Base-by-base conservation (phyloP, 2,329 filamentous ascomycete species). In the Ophiocordyceps robertsii region DNA sequence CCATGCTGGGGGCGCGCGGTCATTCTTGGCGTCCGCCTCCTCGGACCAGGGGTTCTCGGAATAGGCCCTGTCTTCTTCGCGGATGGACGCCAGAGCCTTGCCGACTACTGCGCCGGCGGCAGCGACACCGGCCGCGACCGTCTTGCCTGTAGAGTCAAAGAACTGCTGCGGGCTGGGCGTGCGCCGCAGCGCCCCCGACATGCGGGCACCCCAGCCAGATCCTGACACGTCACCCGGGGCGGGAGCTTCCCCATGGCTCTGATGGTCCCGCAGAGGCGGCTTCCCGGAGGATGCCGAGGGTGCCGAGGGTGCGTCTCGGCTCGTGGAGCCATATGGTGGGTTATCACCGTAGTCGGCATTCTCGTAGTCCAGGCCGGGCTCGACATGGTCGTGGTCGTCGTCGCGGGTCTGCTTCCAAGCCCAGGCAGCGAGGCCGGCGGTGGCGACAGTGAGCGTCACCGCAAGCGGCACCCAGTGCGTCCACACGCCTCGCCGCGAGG, bases 21-120 rank as follows among this genome's bases (percentile, higher is more conserved):
- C 66, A 51, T 67, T 67, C 55, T 82, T 77, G 39, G 82, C 73
- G 52, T 85, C 82, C 19, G 82, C 85, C 64, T 95, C 89, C 60
- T 95, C 88, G 13, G 83, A 88, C 90, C 90, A 95, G 41, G 86
- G 80, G 58, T 86, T 84, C 60, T 95, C 90, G 49, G 79, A 80
- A 59, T 83, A 92, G 41, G 82, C 82, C 56, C 78, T 80, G 56
- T 89, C 84, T 56, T 93, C 88, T 58, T 95, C 85, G 43, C 84
- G 75, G 50, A 93, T 92, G 14, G 84, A 81, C 42, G 82, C 82
- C 50, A 95, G 68, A 24, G 87, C 88, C 47, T 82, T 87, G 36
- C 87, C 87, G 47, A 94, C 77, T 39, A 76, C 85, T 16, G 84
- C 84, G 13, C 88, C 84, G 0, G 87, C 87, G 10, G 87, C 88